These are phyloP conservation scores for Syzygium aqueum DNA, from an alignment of 345 rosid species.

Conservation along the genomic window DNA sequence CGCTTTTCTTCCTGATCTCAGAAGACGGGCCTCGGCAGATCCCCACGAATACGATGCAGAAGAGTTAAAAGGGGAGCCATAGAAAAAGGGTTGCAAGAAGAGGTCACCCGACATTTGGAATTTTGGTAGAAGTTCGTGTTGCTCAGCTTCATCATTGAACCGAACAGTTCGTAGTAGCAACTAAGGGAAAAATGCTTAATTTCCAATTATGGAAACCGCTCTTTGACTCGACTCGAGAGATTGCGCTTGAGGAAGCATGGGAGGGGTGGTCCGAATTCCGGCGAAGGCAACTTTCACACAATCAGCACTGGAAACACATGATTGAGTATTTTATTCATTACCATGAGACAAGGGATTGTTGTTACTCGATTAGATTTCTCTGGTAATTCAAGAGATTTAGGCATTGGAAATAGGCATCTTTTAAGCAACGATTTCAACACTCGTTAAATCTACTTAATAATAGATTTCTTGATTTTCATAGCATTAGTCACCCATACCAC, in stretches of 20 bases:
- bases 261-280: background rate
- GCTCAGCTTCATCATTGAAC: background rate
- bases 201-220: background rate
- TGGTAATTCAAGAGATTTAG: background rate
- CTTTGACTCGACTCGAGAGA: accelerated
- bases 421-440: background rate
- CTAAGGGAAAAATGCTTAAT: background rate
- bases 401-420: background rate
- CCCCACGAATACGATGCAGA: background rate
- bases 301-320: background rate
- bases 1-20: background rate
- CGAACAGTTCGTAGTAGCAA: background rate
- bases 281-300: background rate
- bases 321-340: too few species aligned
- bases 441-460: background rate
- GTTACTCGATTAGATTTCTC: background rate
- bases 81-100: background rate
- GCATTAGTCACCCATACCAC: accelerated
- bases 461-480: background rate
- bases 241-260: background rate
- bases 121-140: background rate
- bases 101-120: background rate
- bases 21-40: background rate
- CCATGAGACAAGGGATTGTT: background rate
- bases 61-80: background rate